A percentile compares a stretch with the other conserved stretches of the same genome.
Evolutionary conservation across 495 filamentous ascomycete genomes (phyloP).

Genomic region (Xylaria intraflava): DNA sequence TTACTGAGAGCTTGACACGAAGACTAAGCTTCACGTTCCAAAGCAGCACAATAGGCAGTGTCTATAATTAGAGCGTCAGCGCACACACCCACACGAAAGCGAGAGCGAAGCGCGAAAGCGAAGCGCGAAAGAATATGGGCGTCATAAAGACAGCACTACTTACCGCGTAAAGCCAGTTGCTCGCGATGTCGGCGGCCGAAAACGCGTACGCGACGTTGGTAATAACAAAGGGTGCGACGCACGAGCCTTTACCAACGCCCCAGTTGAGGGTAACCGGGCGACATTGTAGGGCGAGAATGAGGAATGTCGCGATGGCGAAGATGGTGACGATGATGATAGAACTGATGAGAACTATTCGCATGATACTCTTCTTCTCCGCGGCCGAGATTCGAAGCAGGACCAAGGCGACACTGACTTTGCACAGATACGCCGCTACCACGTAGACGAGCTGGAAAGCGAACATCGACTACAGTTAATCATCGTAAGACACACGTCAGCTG

Average conservation of each 20-base stretch:
- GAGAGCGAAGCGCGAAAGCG: neutral
- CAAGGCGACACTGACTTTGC: conserved; percentile 7
- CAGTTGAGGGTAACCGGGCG: conserved; percentile 7
- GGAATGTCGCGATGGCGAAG: conserved; percentile 5
- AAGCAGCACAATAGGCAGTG: conserved; percentile 2
- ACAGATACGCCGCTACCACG: conserved; percentile 3
- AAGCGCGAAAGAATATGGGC: no score
- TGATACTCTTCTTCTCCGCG: conserved; percentile 1
- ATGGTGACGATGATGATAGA: neutral
- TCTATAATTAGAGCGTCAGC: neutral
- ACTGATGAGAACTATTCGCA: conserved; percentile 1
- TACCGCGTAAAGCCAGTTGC: conserved; percentile 7
- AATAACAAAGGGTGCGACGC: neutral
- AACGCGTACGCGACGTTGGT: conserved; percentile 7
- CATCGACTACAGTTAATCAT: neutral
- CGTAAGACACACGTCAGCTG: neutral
- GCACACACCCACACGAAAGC: neutral
- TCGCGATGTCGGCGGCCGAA: conserved; percentile 6
- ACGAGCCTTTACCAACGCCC: conserved; percentile 5
- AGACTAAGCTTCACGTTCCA: conserved; percentile 5
- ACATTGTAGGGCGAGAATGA: conserved; percentile 1
- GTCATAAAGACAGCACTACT: neutral
- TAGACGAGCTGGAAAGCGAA: conserved; percentile 8
- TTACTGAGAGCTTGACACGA: conserved; percentile 6
- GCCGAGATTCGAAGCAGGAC: conserved; percentile 4